Conservation (phyloP, 495 filamentous ascomycete species). For the Penicillium antarcticum region DNA sequence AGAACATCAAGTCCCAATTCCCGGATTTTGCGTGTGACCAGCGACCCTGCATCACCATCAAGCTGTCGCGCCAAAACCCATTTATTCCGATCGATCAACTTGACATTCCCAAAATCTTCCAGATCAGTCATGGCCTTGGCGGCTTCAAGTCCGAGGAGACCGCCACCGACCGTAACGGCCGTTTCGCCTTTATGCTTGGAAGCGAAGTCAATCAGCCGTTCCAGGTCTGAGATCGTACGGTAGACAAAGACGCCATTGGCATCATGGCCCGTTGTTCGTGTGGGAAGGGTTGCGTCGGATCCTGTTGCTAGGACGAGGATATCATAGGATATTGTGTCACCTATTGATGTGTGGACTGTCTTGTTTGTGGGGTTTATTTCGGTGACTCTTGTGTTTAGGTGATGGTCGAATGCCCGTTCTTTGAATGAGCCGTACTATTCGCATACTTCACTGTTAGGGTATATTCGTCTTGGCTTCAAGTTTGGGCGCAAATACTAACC, state of each 20-base stretch:
- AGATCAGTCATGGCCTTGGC: constrained; percentile 95
- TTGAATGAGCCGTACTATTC: constrained; percentile 51
- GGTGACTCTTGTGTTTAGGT: constrained; percentile 77
- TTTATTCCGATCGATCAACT: constrained; percentile 81
- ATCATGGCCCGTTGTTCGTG: constrained; percentile 77
- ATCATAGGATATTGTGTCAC: constrained; percentile 75
- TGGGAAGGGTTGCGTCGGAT: constrained; percentile 82
- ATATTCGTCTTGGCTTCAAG: background rate
- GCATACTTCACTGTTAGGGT: background rate
- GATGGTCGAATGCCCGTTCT: constrained; percentile 72
- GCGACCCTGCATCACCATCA: constrained; percentile 75
- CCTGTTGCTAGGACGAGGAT: constrained; percentile 88
- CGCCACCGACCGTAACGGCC: constrained; percentile 86
- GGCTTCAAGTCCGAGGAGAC: constrained; percentile 85
- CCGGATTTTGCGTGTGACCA: constrained; percentile 82
- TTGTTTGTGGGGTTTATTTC: constrained; percentile 64
- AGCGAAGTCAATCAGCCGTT: constrained; percentile 76
- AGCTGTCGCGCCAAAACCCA: constrained; percentile 89
- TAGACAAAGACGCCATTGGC: constrained; percentile 94
- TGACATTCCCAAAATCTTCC: constrained; percentile 71
- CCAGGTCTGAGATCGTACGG: constrained; percentile 80
- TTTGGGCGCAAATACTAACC: constrained; percentile 48
- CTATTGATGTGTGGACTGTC: constrained; percentile 66
- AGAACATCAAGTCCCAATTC: constrained; percentile 81
- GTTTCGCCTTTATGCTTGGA: constrained; percentile 60